Base-by-base conservation (phyloP, 140 eudicot species). In the Ambrosia hybrid region DNA sequence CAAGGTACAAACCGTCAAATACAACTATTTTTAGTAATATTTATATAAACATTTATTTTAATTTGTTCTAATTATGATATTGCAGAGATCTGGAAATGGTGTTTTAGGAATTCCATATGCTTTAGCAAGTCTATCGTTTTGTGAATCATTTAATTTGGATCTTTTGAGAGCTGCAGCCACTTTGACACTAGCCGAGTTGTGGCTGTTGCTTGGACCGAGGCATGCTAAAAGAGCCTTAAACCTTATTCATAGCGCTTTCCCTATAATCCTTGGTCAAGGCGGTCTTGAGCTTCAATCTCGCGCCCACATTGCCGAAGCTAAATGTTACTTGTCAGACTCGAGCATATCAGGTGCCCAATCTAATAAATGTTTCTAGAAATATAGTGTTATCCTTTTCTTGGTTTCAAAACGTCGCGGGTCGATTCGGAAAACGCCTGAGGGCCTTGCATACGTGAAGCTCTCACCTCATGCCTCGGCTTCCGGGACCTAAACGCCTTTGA, bases 21-120 rank as follows among this genome's bases (percentile, higher is more conserved):
- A 6, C 33, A 8, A 48, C 9, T 15, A 36, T 36, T 49, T 56
- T 38, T 63, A 39, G 36, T 57, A 51, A 26, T 67, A 26, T 59
- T 65, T 64, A 63, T 72, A 58, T 65, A 3, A 34, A 56, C 33
- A 3, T 21, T n/a, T 36, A 56, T 2, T 5, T 33, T 16, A 15
- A 21, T 21, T 21, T 15, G 48, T 39, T 65, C 17, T 26, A 39
- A 33, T 65, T 56, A 15, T 15, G 21, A 67, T 21, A 46, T 56
- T 16, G 55, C 93, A 93, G 98, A 88, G 83, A 83, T 84, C 99
- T 55, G 99, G 97, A 63, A 95, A 95, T 77, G 89, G 90, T 80
- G 97, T 91, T 68, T 81, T 88, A 73, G 99, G 97, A 75, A 89
- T 95, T 71, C 99, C 97, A 5, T 95, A 88, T 70, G 97, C 90